Evolutionary conservation across 495 filamentous ascomycete genomes (phyloP).

Genomic region (Penicillium bovifimosum): DNA sequence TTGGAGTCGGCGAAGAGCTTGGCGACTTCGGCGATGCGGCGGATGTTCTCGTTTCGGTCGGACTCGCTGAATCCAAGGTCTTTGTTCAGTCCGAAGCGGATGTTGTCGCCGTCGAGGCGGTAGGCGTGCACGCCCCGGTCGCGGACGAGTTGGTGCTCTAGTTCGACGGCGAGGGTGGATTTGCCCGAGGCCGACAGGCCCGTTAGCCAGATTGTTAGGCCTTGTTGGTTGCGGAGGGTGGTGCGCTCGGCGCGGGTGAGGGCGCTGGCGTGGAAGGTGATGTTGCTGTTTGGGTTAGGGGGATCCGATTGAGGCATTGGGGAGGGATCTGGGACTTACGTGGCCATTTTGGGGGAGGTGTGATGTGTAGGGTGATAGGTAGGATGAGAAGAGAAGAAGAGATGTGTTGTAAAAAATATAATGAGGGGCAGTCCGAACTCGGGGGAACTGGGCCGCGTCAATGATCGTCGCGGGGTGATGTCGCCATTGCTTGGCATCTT

Average conservation of each 20-base stretch:
- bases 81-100: constrained; percentile 96
- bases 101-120: constrained; percentile 95
- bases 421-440: constrained; percentile 1
- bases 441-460: constrained; percentile 18
- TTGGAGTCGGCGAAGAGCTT: constrained; percentile 92
- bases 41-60: constrained; percentile 96
- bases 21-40: constrained; percentile 91
- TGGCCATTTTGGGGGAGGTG: constrained; percentile 38
- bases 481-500: neutral
- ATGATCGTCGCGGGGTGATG: neutral
- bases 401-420: neutral
- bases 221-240: constrained; percentile 70
- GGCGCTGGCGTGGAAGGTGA: constrained; percentile 92
- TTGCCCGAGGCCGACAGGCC: constrained; percentile 94
- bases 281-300: constrained; percentile 65
- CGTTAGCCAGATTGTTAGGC: constrained; percentile 96
- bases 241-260: constrained; percentile 83
- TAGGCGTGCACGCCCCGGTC: constrained; percentile 75
- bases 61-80: constrained; percentile 90
- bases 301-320: constrained; percentile 3
- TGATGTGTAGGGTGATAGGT: constrained; percentile 9
- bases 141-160: constrained; percentile 85
- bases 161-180: constrained; percentile 89
- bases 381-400: constrained; percentile 4
- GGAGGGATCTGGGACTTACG: constrained; percentile 30